Conservation (phyloP, 2,329 filamentous ascomycete genomes). For the Thielaviopsis musarum region DNA sequence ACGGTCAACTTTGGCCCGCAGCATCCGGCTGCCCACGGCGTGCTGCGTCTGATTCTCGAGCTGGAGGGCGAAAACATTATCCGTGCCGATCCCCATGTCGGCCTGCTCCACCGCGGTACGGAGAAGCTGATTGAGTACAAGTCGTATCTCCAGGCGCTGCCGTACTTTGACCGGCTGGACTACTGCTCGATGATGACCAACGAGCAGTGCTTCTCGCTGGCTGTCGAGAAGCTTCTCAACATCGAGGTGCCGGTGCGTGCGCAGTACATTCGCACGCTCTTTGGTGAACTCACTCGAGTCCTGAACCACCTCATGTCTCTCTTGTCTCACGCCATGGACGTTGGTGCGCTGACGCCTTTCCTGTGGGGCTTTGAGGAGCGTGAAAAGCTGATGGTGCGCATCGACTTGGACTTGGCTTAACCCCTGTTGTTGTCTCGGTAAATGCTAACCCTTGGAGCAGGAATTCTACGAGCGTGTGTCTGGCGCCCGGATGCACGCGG, state of each 20-base stretch:
- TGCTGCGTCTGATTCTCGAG: constrained; percentile 92
- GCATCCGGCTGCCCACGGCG: constrained; percentile 95
- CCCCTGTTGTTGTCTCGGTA: neutral
- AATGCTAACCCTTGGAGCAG: constrained; percentile 28
- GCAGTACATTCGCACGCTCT: constrained; percentile 92
- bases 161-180: constrained; percentile 96
- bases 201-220: constrained; percentile 91
- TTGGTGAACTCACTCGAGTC: constrained; percentile 84
- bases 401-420: neutral
- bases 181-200: constrained; percentile 99
- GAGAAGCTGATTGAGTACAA: constrained; percentile 99
- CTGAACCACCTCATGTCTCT: constrained; percentile 98
- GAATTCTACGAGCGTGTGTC: constrained; percentile 99
- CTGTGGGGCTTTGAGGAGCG: constrained; percentile 99
- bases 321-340: constrained; percentile 95
- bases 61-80: constrained; percentile 96
- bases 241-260: constrained; percentile 88
- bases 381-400: constrained; percentile 93
- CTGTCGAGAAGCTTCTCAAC: constrained; percentile 95
- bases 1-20: constrained; percentile 99
- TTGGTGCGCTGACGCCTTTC: constrained; percentile 94
- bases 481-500: constrained; percentile 88
- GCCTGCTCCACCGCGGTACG: constrained; percentile 86
- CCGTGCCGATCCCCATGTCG: constrained; percentile 90
- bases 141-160: constrained; percentile 93